Evolutionary conservation across 352 stramenopile genomes (phyloP), one percentile per base, ranked within the genome.

Genomic region (Phytophthora ohioensis): DNA sequence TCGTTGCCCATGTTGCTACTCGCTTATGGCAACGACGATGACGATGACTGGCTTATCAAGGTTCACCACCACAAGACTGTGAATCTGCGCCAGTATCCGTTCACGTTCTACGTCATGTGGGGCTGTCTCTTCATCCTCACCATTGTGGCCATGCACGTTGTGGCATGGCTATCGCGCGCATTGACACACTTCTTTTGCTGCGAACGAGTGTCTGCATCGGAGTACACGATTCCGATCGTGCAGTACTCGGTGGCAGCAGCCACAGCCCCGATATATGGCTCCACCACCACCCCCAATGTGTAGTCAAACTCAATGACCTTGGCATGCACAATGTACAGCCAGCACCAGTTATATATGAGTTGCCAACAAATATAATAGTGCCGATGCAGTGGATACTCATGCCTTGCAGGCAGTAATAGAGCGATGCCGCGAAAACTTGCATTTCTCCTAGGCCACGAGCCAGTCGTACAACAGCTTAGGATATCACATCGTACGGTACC

Each of bases 161-260:
- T 89, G 54, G 81, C 78, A 9, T 72, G 61, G 52, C 15, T 81
- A 17, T 91, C 84, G 6, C 71, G 75, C 9, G 75, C 69, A 9
- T 76, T 80, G 47, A 91, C 84, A 31, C 69, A 73, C 13, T 90
- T 92, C 69, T 88, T 92, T 64, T 92, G 82, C 68, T 87, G 78
- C 52, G 84, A 92, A 56, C 76, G 73, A 55, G 81, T 91, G 69
- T 76, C 73, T n/a, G 79, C 75, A 27, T 81, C 85, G 32, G 76
- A 76, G 53, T 81, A 84, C 69, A 59, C 56, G n/a, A 73, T 87
- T 32, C 73, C 81, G 45, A 69, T 63, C 9, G 63, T 64, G 30
- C 73, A 84, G 35, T 85, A 83, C 47, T 41, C 69, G 4, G 52
- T 47, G 9, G 41, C 42, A 30, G 35, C 64, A 35, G 34, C 35